Percentiles rank a stretch among this genome's conserved stretches.
Conservation (phyloP, 768 basidiomycete species). For the Brasilioporus rufonigricans region DNA sequence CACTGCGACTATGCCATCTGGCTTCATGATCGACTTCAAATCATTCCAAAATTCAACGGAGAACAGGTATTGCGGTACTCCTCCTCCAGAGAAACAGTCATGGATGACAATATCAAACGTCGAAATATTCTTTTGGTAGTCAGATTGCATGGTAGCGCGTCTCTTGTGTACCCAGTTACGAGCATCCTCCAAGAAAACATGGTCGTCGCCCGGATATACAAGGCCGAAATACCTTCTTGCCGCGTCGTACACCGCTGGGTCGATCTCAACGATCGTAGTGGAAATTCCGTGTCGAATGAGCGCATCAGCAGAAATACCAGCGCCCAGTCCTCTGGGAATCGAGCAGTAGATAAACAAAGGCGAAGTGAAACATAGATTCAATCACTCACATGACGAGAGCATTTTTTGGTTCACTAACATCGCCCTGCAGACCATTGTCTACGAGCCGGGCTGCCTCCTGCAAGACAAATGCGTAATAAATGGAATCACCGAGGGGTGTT, state of each 20-base stretch:
- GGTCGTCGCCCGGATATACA: constrained; percentile 55
- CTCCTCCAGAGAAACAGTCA: constrained; percentile 93
- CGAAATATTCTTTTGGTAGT: background rate
- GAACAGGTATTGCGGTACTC: constrained; percentile 83
- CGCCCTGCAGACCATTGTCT: constrained; percentile 44
- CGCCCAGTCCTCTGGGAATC: constrained; percentile 74
- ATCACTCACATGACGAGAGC: constrained; percentile 68
- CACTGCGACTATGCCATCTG: constrained; percentile 76
- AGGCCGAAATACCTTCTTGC: constrained; percentile 80
- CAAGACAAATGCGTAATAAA: constrained; percentile 80
- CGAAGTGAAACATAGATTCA: constrained; percentile 1
- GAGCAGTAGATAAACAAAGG: background rate
- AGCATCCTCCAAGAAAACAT: constrained; percentile 78
- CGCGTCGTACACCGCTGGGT: constrained; percentile 84
- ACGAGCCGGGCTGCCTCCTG: constrained; percentile 84
- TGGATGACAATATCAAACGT: constrained; percentile 76
- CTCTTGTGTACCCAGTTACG: constrained; percentile 57
- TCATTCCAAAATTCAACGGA: constrained; percentile 82
- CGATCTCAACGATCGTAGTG: constrained; percentile 89
- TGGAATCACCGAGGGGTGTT: constrained; percentile 65
- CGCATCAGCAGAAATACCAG: constrained; percentile 76
- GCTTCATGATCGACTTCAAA: constrained; percentile 58
- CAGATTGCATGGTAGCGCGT: constrained; percentile 31
- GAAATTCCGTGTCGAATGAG: constrained; percentile 66
- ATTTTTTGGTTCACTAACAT: constrained; percentile 41